These are phyloP conservation scores for Penicillium salamii DNA, from an alignment of 495 filamentous ascomycete species.

Conservation along the genomic window DNA sequence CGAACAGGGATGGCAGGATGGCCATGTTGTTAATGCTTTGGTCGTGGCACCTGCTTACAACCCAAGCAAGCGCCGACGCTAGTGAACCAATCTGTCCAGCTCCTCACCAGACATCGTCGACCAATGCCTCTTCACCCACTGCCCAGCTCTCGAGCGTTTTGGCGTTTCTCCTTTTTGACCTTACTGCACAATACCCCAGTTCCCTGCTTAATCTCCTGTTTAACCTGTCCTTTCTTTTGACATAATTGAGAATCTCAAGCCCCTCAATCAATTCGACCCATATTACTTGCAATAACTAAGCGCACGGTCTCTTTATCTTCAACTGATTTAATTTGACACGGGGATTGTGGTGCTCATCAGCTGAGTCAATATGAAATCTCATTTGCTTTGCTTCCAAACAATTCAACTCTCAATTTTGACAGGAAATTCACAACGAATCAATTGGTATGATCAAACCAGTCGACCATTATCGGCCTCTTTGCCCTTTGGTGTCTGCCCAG, in stretches of 20 bases:
- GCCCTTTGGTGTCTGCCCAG: conserved; percentile 56
- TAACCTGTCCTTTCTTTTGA: neutral
- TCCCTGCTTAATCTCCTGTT: conserved; percentile 8
- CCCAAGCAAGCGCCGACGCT: neutral
- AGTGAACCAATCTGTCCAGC: neutral
- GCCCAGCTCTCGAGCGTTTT: conserved; percentile 16
- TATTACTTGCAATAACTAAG: too few relatives aligned
- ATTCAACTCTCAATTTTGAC: neutral
- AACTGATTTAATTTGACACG: too few relatives aligned
- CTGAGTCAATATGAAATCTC: too few relatives aligned
- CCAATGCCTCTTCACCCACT: neutral
- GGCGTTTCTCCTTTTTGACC: conserved; percentile 19
- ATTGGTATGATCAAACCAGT: conserved; percentile 16
- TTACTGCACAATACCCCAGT: conserved; percentile 41
- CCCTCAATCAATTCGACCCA: too few relatives aligned
- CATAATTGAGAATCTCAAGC: too few relatives aligned
- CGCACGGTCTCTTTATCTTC: too few relatives aligned
- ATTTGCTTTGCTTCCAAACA: too few relatives aligned
- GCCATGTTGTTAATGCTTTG: conserved; percentile 75
- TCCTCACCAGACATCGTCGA: neutral
- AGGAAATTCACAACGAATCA: neutral
- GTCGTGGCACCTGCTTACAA: conserved; percentile 49
- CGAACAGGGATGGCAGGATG: conserved; percentile 72
- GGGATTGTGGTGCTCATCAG: too few relatives aligned
- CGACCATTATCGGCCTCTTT: conserved; percentile 53